Conservation (phyloP, 2,329 filamentous ascomycete species). For the Arthrocladium fulminans region DNA sequence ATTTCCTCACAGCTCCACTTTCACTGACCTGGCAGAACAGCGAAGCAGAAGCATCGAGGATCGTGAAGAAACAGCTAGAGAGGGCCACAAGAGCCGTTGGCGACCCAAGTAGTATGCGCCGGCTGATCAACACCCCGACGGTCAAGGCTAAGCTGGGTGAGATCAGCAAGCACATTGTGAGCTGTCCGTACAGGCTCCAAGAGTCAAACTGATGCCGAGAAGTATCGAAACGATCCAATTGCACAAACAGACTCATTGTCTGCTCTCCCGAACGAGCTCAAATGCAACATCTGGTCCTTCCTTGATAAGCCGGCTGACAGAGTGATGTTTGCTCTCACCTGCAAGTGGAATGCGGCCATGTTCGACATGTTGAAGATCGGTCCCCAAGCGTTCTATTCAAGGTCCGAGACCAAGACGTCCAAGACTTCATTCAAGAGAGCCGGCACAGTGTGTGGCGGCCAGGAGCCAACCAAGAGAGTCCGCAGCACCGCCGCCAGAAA, state of each 20-base stretch:
- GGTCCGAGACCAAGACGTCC: neutral
- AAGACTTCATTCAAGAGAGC: neutral
- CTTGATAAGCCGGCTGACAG: conserved; percentile 15
- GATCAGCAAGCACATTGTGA: conserved; percentile 4
- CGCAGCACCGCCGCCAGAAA: neutral
- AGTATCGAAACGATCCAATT: neutral
- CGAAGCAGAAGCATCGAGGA: neutral
- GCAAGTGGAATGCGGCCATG: conserved; percentile 15
- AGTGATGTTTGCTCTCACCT: conserved; percentile 16
- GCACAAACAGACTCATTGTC: neutral
- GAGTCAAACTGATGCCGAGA: neutral
- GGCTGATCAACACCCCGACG: neutral
- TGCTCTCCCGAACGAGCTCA: conserved; percentile 13
- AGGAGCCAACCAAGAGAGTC: neutral
- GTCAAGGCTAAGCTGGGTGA: conserved; percentile 1
- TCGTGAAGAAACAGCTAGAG: neutral
- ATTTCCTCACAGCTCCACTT: neutral
- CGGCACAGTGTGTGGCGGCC: neutral
- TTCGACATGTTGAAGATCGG: conserved; percentile 14
- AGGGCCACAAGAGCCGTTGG: neutral
- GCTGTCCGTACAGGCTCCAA: neutral
- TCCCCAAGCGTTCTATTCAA: neutral
- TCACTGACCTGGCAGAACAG: neutral
- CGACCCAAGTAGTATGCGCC: neutral
- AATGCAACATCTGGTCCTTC: conserved; percentile 12